Evolutionary conservation across 768 basidiomycete species (phyloP).

Genomic region (Crepidotus variabilis): DNA sequence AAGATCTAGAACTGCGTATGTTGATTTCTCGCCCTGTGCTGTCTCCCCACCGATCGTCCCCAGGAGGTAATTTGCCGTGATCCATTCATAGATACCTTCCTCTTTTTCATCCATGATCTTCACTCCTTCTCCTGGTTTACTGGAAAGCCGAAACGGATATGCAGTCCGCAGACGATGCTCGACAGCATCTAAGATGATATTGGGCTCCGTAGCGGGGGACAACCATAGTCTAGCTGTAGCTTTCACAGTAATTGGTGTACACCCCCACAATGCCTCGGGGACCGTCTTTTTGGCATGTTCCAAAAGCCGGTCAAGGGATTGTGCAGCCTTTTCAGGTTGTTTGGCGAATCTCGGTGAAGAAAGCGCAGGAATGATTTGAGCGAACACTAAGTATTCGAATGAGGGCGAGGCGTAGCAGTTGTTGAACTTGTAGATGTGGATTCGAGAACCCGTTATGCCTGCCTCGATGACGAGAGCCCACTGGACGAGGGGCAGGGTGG

Average conservation of each 20-base stretch:
- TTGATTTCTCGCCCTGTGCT: conserved; percentile 20
- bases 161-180: conserved; percentile 46
- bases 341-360: conserved; percentile 58
- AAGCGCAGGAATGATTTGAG: conserved; percentile 75
- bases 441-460: conserved; percentile 94
- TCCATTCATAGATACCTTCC: conserved; percentile 98
- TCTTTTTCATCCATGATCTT: conserved; percentile 93
- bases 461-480: conserved; percentile 98
- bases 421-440: conserved; percentile 99
- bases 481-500: conserved; percentile 58
- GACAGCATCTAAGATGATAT: conserved; percentile 75
- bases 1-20: conserved; percentile 91
- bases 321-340: conserved; percentile 67
- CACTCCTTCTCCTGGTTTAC: conserved; percentile 52
- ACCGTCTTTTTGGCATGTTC: conserved; percentile 79
- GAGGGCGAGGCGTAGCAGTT: conserved; percentile 72
- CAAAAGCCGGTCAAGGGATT: conserved; percentile 73
- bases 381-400: conserved; percentile 94
- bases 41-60: conserved; percentile 51
- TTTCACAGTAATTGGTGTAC: conserved; percentile 88
- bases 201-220: conserved; percentile 57
- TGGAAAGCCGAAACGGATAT: conserved; percentile 62
- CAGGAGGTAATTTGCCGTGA: conserved; percentile 93
- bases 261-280: conserved; percentile 59
- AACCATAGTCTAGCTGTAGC: conserved; percentile 86